Percentiles rank a stretch among this genome's conserved stretches.
These are phyloP conservation scores for Oleoguttula mirabilis DNA, from an alignment of 495 filamentous ascomycete genomes.

Conservation along the genomic window DNA sequence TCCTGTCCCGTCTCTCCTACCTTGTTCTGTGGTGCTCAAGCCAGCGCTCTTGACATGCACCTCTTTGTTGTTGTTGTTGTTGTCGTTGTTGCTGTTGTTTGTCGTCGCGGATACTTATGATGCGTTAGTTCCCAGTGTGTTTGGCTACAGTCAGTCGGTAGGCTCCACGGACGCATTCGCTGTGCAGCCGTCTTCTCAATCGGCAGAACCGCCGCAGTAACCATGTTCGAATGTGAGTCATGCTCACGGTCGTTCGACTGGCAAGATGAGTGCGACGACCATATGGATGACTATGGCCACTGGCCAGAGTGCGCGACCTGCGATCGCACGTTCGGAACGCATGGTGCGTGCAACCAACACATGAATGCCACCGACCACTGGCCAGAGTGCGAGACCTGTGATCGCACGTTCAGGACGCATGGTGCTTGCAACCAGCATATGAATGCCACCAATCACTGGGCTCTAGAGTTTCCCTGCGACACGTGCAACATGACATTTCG, in stretches of 20 bases:
- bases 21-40: no score
- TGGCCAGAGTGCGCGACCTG: constrained; percentile 1
- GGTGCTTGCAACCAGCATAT: constrained; percentile 17
- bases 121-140: no score
- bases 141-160: no score
- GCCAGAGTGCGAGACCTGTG: constrained; percentile 18
- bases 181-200: no score
- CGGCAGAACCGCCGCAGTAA: no score
- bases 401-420: constrained; percentile 11
- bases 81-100: no score
- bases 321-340: neutral
- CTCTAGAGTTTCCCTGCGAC: constrained; percentile 29
- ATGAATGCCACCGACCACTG: constrained; percentile 9
- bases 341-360: neutral
- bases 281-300: constrained; percentile 9
- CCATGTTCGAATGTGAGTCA: no score
- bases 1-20: no score
- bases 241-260: neutral
- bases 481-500: constrained; percentile 28
- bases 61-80: no score
- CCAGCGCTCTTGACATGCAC: no score
- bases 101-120: no score
- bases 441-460: constrained; percentile 20
- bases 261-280: neutral
- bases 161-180: no score